A percentile compares a stretch with the other conserved stretches of the same genome.
These are phyloP conservation scores for Phytophthora aleatoria DNA, from an alignment of 352 stramenopile species.

Conservation along the genomic window DNA sequence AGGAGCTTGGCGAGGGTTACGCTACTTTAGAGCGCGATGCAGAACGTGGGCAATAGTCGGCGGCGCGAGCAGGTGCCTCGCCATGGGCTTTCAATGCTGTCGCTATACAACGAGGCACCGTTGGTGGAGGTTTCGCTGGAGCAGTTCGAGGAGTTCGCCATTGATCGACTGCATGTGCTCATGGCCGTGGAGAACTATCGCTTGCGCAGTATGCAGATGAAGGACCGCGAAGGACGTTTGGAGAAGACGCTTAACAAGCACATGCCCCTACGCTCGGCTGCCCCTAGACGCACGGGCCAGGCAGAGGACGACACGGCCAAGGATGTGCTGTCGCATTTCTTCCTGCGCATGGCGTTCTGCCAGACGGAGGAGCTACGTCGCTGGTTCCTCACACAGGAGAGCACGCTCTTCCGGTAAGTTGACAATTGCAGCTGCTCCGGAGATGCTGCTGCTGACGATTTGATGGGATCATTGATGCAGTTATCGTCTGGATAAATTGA, in stretches of 20 bases:
- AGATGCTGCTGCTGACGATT: constrained; percentile 13
- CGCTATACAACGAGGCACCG: constrained; percentile 95
- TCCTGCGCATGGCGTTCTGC: constrained; percentile 97
- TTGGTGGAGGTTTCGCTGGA: constrained; percentile 96
- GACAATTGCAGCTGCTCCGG: neutral
- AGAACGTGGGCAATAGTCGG: constrained; percentile 82
- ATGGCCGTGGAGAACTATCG: constrained; percentile 90
- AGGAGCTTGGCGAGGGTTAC: neutral
- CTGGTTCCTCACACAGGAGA: constrained; percentile 98
- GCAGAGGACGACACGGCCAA: constrained; percentile 79
- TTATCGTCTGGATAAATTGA: constrained; percentile 90
- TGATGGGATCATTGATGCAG: constrained; percentile 24
- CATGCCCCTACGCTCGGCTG: constrained; percentile 65
- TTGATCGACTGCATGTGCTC: constrained; percentile 94
- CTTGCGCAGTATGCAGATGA: constrained; percentile 69
- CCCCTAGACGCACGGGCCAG: constrained; percentile 45
- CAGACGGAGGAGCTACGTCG: constrained; percentile 96
- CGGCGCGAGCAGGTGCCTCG: constrained; percentile 56
- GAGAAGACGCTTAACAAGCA: constrained; percentile 89
- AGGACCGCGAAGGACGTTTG: constrained; percentile 72
- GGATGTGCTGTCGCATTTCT: constrained; percentile 97
- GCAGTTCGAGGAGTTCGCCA: constrained; percentile 98
- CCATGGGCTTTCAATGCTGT: constrained; percentile 72
- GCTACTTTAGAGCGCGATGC: constrained; percentile 42
- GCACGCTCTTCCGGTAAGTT: constrained; percentile 90